Evolutionary conservation across 2,329 filamentous ascomycete species (phyloP), one percentile per base, ranked within the genome.

Genomic region (Thermoascus crustaceus): DNA sequence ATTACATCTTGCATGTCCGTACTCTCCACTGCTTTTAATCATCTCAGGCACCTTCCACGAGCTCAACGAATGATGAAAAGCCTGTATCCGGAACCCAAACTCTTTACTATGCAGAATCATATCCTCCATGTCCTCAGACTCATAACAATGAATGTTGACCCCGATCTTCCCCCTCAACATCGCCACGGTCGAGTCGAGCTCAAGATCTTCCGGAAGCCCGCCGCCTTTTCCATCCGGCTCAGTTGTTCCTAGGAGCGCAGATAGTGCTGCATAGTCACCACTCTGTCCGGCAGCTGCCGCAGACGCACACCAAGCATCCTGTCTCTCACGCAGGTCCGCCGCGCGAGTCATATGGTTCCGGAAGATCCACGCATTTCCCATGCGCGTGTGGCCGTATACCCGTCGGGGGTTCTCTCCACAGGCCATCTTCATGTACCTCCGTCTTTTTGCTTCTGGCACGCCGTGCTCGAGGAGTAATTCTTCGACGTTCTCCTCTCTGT

Each of bases 401-500:
- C 68, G 61, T 60, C 82, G 82, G 2, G 79, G 64, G 47, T 84
- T 84, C 58, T 84, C 80, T 22, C 80, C 80, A 44, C 79, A 84
- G 0, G 80, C 80, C 79, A 84, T 84, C 62, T 85, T 84, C 69
- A 85, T 80, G 55, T 81, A 84, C 13, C 80, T 69, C 73, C 78
- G 80, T 40, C 65, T 73, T 14, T 68, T 66, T 26, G 80, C 77
- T 20, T 46, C 43, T 3, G 38, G 35, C 13, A 45, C 31, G 0
- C 78, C 78, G 34, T 82, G 76, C 1, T 80, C 79, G 7, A 83
- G 64, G 63, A 83, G 68, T 44, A 81, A 74, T 16, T 67, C 60
- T 2, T 73, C 75, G 35, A 77, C 80, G 27, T 79, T 71, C 53
- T 83, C 79, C 10, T 68, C 61, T 14, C 79, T 71, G 3, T 78